Conservation (phyloP, 495 filamentous ascomycete genomes). For the Bacidia gigantensis region DNA sequence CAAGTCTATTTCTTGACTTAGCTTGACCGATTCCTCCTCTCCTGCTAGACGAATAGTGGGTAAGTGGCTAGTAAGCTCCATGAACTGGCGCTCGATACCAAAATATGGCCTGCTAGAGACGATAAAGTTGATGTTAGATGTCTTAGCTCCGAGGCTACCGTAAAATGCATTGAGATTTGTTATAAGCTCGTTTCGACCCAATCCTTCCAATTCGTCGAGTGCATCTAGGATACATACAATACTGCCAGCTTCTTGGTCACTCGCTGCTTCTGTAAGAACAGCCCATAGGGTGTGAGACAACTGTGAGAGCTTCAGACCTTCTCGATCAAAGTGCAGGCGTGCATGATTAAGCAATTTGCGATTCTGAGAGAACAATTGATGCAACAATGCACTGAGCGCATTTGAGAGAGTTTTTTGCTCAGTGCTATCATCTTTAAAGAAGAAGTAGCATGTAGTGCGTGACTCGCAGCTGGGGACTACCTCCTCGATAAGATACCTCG, state of each 20-base stretch:
- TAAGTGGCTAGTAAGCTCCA: background rate
- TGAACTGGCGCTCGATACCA: background rate
- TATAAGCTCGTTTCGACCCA: slow-evolving; percentile 16
- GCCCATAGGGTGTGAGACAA: slow-evolving; percentile 19
- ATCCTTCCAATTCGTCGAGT: slow-evolving; percentile 29
- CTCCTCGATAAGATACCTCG: slow-evolving; percentile 23
- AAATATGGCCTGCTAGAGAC: background rate
- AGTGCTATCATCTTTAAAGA: slow-evolving; percentile 41
- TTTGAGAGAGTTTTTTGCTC: slow-evolving; percentile 28
- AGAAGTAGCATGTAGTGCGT: slow-evolving; percentile 35
- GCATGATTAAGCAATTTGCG: slow-evolving; percentile 18
- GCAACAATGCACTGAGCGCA: slow-evolving; percentile 16
- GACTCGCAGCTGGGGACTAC: background rate
- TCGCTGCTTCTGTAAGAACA: slow-evolving; percentile 14
- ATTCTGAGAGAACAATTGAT: slow-evolving; percentile 15
- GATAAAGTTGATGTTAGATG: background rate
- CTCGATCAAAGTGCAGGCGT: slow-evolving; percentile 9
- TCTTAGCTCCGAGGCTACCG: background rate
- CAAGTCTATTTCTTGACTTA: slow-evolving; percentile 26
- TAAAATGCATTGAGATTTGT: background rate
- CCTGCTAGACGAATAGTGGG: slow-evolving; percentile 16
- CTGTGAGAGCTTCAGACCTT: slow-evolving; percentile 12
- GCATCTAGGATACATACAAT: slow-evolving; percentile 29
- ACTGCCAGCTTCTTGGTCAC: slow-evolving; percentile 15
- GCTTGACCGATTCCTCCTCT: slow-evolving; percentile 25